Evolutionary conservation across 257 asterid genomes (phyloP), one percentile per base, ranked within the genome.

Genomic region (Fraxinus cuspidata): DNA sequence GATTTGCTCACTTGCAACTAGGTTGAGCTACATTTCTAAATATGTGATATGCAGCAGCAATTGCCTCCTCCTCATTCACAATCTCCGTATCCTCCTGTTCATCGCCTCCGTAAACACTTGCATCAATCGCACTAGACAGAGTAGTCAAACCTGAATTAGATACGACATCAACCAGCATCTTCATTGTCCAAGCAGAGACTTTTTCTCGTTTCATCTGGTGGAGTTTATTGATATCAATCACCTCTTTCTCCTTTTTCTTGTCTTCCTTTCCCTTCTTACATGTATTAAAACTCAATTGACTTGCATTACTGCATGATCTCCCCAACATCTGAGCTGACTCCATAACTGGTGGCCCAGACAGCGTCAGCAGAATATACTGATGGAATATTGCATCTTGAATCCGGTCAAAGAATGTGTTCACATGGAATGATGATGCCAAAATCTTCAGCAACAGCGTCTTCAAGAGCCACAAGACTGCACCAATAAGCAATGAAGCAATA

Each of bases 141-240:
- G 97, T 90, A 67, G 93, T 77, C 73, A 92, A 84, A 31, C 97
- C 97, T 0, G 98, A 86, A 83, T 85, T 89, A 37, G 94, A 85
- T 82, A 94, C 86, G 72, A 81, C 87, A 73, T 92, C 97, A 37
- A 92, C 88, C 49, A 92, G 82, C 96, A 81, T 91, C 74, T 92
- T 92, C 94, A 94, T 88, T n/a, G 98, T 94, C 96, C 96, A 92
- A 21, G 98, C 92, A 5, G 97, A 85, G 75, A 94, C 97, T 85
- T 94, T 94, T 35, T 88, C 97, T 68, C 85, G 91, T 84, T 89
- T 94, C 97, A 94, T 92, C 77, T 77, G 86, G 74, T 92, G 94
- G 40, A 92, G 91, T 78, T 88, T 88, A 74, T 82, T 87, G 53
- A 94, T 85, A 83, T 94, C 94, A 25, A 90, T 84, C 32, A 80